phyloP scores from a whole-genome alignment of 2,329 filamentous ascomycete species.

The Clonostachys byssicola region DNA sequence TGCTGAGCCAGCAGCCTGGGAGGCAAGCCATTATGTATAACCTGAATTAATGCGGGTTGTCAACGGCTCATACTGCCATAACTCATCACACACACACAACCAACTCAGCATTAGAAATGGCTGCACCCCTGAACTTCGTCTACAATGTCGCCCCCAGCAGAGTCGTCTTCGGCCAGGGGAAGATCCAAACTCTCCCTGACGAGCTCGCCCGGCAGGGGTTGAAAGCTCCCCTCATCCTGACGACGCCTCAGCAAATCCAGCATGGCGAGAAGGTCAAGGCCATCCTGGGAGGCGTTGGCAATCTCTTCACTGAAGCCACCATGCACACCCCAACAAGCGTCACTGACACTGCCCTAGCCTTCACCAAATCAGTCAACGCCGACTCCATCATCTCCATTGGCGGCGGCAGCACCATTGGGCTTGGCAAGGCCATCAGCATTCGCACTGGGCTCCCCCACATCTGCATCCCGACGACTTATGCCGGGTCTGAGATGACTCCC shows the following conservation, averaged over 20 bases:
- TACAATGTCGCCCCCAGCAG: no score
- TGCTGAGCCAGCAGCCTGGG: no score
- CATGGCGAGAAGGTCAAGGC: slow-evolving; percentile 8
- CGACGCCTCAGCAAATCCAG: slow-evolving; percentile 31
- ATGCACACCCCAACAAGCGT: slow-evolving; percentile 60
- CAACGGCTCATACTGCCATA: no score
- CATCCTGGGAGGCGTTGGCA: slow-evolving; percentile 2
- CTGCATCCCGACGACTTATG: not conserved
- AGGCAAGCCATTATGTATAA: no score
- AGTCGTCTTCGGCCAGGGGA: no score
- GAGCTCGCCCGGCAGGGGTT: no score
- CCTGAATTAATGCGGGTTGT: no score
- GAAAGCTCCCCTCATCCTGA: slow-evolving; percentile 44
- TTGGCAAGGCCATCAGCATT: slow-evolving; percentile 55
- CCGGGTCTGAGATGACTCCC: slow-evolving; percentile 28
- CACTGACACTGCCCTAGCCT: slow-evolving; percentile 50
- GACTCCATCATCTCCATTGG: slow-evolving; percentile 37
- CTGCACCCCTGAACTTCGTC: no score
- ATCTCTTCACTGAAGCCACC: slow-evolving; percentile 44
- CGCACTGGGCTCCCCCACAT: slow-evolving; percentile 51
- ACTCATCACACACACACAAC: no score
- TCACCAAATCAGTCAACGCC: slow-evolving; percentile 34
- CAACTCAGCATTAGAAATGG: no score
- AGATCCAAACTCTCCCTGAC: no score
- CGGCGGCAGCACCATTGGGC: slow-evolving; percentile 35